A percentile compares a stretch with the other conserved stretches of the same genome.
Conservation (phyloP, 768 basidiomycete genomes). For the Gyrodon lividus region DNA sequence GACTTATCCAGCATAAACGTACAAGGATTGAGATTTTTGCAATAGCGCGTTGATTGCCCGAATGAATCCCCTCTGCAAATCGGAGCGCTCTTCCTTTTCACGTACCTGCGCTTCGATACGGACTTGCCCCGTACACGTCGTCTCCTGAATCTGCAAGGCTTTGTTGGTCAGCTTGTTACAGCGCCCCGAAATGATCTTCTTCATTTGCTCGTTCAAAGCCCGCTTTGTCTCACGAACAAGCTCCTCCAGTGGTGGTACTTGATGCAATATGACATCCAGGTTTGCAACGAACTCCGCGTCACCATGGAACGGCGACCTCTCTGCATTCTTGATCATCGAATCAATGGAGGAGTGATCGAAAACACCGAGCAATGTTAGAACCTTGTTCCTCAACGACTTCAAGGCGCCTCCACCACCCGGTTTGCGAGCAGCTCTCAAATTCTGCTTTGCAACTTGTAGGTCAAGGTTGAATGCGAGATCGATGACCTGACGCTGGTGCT, state of each 20-base stretch:
- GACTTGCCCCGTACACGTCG: neutral
- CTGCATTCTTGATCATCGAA: neutral
- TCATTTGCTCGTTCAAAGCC: neutral
- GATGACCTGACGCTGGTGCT: neutral
- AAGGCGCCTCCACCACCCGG: neutral
- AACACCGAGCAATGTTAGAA: neutral
- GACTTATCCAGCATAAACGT: neutral
- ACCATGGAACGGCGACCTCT: neutral
- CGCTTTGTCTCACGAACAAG: neutral
- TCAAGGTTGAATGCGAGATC: neutral
- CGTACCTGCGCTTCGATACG: neutral
- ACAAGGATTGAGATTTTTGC: neutral
- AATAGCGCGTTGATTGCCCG: neutral
- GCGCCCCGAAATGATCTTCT: neutral
- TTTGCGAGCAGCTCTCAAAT: neutral
- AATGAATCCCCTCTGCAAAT: constrained; percentile 1
- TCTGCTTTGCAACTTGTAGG: neutral
- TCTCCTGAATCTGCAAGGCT: neutral
- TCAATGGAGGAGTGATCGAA: neutral
- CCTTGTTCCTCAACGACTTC: neutral
- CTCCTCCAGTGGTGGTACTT: neutral
- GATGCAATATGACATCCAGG: neutral
- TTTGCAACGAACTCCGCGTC: constrained; percentile 3
- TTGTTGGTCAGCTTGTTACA: neutral
- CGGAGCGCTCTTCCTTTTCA: neutral